Conservation (phyloP, 306 rosid species). For the Ormosia semicastrata region DNA sequence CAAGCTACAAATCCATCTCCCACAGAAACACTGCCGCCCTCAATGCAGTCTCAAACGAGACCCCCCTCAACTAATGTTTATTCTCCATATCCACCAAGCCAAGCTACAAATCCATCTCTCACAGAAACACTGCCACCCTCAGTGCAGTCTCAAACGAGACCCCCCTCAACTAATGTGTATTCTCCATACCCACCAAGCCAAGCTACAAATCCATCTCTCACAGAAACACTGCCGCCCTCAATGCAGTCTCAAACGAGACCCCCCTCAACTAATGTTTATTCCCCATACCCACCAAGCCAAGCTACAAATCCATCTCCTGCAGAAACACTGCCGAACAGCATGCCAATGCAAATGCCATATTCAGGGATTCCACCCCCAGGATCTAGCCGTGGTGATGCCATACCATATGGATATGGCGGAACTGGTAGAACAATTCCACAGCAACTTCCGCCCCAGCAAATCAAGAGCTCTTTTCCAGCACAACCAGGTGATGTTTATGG, state of each 20-base stretch:
- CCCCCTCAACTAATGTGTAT: conserved; percentile 45
- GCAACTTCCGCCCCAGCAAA: conserved; percentile 65
- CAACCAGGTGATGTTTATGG: conserved; percentile 58
- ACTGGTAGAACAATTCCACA: conserved; percentile 61
- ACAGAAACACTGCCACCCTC: conserved; percentile 42
- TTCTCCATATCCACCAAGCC: conserved; percentile 61
- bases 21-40: conserved; percentile 42
- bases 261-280: conserved; percentile 41
- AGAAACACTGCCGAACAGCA: conserved; percentile 57
- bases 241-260: conserved; percentile 64
- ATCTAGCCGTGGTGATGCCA: conserved; percentile 46
- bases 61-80: conserved; percentile 46
- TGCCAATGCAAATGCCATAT: conserved; percentile 75
- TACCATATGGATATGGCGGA: conserved; percentile 62
- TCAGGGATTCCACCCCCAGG: conserved; percentile 59
- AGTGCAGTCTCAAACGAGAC: conserved; percentile 48
- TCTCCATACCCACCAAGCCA: conserved; percentile 64
- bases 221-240: conserved; percentile 51
- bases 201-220: conserved; percentile 55
- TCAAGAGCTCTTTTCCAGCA: conserved; percentile 49
- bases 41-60: conserved; percentile 46
- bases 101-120: conserved; percentile 56
- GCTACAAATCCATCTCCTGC: conserved; percentile 56
- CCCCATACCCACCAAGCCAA: conserved; percentile 65
- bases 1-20: conserved; percentile 65